Evolutionary conservation across 1,284 basidiomycete genomes (phyloP).

Genomic region (Waitea zeae): DNA sequence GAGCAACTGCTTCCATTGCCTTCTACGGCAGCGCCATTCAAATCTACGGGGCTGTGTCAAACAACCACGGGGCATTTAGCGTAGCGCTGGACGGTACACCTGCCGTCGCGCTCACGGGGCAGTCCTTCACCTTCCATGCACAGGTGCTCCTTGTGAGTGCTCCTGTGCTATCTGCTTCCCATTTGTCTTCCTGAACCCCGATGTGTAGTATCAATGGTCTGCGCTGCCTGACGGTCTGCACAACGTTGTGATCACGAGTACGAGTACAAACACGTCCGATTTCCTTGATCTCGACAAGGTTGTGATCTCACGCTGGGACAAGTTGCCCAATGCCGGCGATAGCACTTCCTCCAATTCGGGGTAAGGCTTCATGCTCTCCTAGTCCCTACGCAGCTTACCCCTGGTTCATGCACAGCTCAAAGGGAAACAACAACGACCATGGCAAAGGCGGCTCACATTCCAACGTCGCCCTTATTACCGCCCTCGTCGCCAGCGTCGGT

Average conservation of each 20-base stretch:
- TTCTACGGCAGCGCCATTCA: not conserved
- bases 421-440: not conserved
- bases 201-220: not conserved
- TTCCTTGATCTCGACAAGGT: not conserved
- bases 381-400: not conserved
- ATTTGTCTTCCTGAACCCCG: not conserved
- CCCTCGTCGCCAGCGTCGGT: not conserved
- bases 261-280: not conserved
- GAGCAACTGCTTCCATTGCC: not conserved
- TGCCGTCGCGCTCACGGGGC: not conserved
- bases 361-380: too few species aligned
- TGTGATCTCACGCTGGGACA: not conserved
- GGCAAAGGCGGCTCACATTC: not conserved
- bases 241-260: not conserved
- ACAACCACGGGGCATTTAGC: not conserved
- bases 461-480: not conserved
- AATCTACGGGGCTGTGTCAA: not conserved
- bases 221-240: not conserved
- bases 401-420: not conserved
- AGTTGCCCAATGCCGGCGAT: not conserved
- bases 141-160: not conserved
- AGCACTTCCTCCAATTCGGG: too few species aligned
- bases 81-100: not conserved
- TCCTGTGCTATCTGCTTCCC: not conserved
- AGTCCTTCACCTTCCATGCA: not conserved